Evolutionary conservation across 2,329 filamentous ascomycete genomes (phyloP), one percentile per base, ranked within the genome.

Genomic region (Colletotrichum sp.): DNA sequence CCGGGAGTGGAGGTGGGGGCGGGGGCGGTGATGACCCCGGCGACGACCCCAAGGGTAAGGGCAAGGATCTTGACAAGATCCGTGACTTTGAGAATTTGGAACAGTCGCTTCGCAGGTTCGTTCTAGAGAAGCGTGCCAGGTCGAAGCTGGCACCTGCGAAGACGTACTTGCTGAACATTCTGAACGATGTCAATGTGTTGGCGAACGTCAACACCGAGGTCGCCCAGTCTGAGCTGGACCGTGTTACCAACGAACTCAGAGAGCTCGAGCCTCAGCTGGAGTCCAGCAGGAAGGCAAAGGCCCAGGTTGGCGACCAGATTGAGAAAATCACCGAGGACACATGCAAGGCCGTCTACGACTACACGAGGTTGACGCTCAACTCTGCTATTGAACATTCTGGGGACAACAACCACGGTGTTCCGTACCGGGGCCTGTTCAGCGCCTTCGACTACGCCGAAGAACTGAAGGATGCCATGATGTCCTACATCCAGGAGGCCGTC

Each of bases 91-190:
- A 96, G 81, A 93, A 94, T 69, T 89, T 99, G 7, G 97, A 99
- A 84, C 92, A 95, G 78, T 97, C 97, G 5, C 85, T 99, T 48
- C 92, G 97, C 75, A 93, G 96, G 60, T 99, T 99, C 79, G 97
- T 99, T 9, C 89, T 99, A 30, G 97, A 99, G 83, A 98, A 98
- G 88, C 92, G 97, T 71, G 96, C 97, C 64, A 92, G 96, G 34
- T 98, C 97, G 10, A 99, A 99, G 87, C 90, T 99, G 75, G 96
- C 97, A 2, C 97, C 97, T 7, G 97, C 97, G 8, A 96, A 96
- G 85, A 98, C 96, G 3, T 99, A 99, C 82, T 91, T 99, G 2
- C 88, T 98, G 80, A 99, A 99, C 83, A 94, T 98, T 30, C 89
- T 99, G 39, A 94, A 95, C 79, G 97, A 99, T 81, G 89, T 99